phyloP scores from a whole-genome alignment of 2,329 filamentous ascomycete species.

The Claviceps maximensis region DNA sequence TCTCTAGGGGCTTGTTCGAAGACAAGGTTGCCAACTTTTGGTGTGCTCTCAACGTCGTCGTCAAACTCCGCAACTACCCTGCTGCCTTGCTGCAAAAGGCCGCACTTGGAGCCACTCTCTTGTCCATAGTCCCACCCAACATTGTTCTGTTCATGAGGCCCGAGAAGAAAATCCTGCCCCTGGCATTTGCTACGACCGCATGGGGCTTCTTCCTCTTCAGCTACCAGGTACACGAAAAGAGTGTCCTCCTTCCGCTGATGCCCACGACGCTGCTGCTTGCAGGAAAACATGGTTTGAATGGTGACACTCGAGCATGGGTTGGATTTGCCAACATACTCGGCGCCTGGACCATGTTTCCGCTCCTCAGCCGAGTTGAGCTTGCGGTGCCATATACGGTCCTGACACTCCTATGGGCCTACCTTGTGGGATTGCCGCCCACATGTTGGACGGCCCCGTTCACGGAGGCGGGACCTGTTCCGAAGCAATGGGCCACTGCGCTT shows the following conservation, averaged over 20 bases:
- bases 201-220: constrained; percentile 98
- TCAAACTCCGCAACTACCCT: constrained; percentile 73
- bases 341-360: constrained; percentile 85
- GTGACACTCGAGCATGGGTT: constrained; percentile 73
- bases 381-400: constrained; percentile 74
- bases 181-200: constrained; percentile 68
- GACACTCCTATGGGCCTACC: constrained; percentile 78
- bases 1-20: constrained; percentile 89
- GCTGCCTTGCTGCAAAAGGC: constrained; percentile 58
- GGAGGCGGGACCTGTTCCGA: constrained; percentile 21
- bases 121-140: constrained; percentile 67
- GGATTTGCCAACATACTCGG: constrained; percentile 90
- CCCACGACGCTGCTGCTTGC: constrained; percentile 86
- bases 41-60: constrained; percentile 80
- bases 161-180: constrained; percentile 60
- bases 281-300: constrained; percentile 62
- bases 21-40: constrained; percentile 98
- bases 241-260: constrained; percentile 77
- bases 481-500: constrained; percentile 45
- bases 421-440: constrained; percentile 74
- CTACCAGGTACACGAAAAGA: constrained; percentile 98
- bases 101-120: constrained; percentile 61
- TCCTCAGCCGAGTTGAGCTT: constrained; percentile 75
- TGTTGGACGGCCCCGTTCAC: constrained; percentile 56
- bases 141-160: constrained; percentile 68